These are phyloP conservation scores for Gentiana macrophylla DNA, from an alignment of 257 asterid genomes.

Conservation along the genomic window DNA sequence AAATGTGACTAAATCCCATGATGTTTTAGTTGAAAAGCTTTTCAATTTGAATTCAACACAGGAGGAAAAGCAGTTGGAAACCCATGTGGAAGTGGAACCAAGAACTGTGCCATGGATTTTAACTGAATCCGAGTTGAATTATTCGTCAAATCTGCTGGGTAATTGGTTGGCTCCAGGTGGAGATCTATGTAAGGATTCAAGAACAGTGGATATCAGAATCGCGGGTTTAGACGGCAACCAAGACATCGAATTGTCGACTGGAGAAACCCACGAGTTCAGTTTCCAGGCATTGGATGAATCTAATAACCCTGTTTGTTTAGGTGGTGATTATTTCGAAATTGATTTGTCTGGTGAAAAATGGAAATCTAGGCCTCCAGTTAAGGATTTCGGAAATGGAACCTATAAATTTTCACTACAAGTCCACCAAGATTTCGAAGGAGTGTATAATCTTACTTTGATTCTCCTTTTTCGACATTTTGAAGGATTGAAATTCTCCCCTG, in stretches of 20 bases:
- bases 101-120: slow-evolving; percentile 47
- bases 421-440: slow-evolving; percentile 76
- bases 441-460: slow-evolving; percentile 60
- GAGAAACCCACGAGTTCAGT: slow-evolving; percentile 59
- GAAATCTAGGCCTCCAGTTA: slow-evolving; percentile 82
- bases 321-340: slow-evolving; percentile 86
- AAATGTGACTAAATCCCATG: too few relatives aligned
- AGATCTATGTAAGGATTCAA: slow-evolving; percentile 56
- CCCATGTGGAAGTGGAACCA: slow-evolving; percentile 8
- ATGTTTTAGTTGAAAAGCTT: neutral
- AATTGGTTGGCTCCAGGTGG: slow-evolving; percentile 65
- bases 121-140: slow-evolving; percentile 44
- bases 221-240: slow-evolving; percentile 37
- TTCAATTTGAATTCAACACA: slow-evolving; percentile 19
- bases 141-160: slow-evolving; percentile 42
- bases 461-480: slow-evolving; percentile 55
- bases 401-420: slow-evolving; percentile 61
- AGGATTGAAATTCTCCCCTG: slow-evolving; percentile 57
- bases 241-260: slow-evolving; percentile 35
- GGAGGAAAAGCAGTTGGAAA: slow-evolving; percentile 1
- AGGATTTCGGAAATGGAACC: slow-evolving; percentile 61
- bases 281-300: slow-evolving; percentile 73
- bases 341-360: slow-evolving; percentile 75
- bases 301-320: slow-evolving; percentile 52
- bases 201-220: slow-evolving; percentile 40